Evolutionary conservation across 2,329 filamentous ascomycete species (phyloP).

Genomic region (Arthrobotrys pseudoclavata): DNA sequence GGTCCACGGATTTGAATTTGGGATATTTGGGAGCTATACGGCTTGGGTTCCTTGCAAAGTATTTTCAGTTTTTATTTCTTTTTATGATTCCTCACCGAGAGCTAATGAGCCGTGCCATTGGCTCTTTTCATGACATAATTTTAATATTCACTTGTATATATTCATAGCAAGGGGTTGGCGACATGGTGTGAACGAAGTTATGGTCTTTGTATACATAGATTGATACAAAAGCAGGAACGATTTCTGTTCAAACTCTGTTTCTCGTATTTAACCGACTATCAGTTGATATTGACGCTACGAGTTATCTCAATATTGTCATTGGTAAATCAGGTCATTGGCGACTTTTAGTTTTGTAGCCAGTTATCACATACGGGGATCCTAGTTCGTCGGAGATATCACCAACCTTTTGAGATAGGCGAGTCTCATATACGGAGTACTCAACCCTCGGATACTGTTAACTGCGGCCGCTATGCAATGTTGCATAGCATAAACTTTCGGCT

Average conservation of each 20-base stretch:
- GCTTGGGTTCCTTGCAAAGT: slow-evolving; percentile 4
- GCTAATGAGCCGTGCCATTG: slow-evolving; percentile 26
- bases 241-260: slow-evolving; percentile 7
- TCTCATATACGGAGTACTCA: neutral
- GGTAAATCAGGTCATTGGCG: neutral
- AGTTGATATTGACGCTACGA: slow-evolving; percentile 6
- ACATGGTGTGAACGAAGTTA: slow-evolving; percentile 35
- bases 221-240: slow-evolving; percentile 30
- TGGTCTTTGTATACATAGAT: slow-evolving; percentile 32
- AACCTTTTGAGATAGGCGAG: slow-evolving; percentile 11
- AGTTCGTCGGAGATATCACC: neutral
- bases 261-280: slow-evolving; percentile 11
- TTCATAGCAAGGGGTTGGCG: slow-evolving; percentile 3
- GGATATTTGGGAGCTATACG: slow-evolving; percentile 38
- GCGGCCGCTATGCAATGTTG: neutral
- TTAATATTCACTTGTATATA: slow-evolving; percentile 58
- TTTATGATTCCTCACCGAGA: slow-evolving; percentile 17
- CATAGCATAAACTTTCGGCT: neutral
- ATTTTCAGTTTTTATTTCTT: slow-evolving; percentile 12
- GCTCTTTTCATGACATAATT: slow-evolving; percentile 40
- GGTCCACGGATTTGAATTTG: slow-evolving; percentile 28
- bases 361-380: neutral
- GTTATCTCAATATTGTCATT: neutral
- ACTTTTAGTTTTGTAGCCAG: neutral
- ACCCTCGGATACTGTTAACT: neutral